Base-by-base conservation (phyloP, 2,329 filamentous ascomycete genomes). In the Aaosphaeria pasadenensis region DNA sequence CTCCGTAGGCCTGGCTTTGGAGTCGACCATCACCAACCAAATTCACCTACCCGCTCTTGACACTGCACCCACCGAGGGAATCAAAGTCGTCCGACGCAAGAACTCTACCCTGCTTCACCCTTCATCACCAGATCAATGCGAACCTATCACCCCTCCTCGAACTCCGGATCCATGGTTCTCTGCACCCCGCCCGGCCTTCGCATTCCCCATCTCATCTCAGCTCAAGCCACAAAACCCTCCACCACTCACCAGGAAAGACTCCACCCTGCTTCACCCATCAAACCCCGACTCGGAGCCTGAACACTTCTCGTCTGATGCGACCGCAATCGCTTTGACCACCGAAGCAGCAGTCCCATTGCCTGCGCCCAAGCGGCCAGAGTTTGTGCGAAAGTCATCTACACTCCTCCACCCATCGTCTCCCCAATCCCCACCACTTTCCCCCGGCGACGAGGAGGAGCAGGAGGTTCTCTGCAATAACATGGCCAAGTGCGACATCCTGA, bases 211-310 rank as follows among this genome's bases (percentile, higher is more conserved):
- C 7, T 36, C 33, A n/a, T 36, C 33, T n/a, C 7, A 36, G n/a
- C 33, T 36, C 33, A 36, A 36, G 33, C 6, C 17, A 6, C n/a
- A 7, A 40, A 32, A 17, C 9, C 28, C 39, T 6, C 9, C 9
- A 11, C 41, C 42, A 4, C 39, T 30, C 13, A 24, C 17, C 17
- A 39, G 48, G 17, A 50, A 50, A 40, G 42, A 31, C 28, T 50
- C 48, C 4, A 58, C 59, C 9, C 58, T 61, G 5, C 50, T 63
- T 5, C 59, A 61, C 43, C 59, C 59, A 7, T 62, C 59, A 5
- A 42, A 50, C 9, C 57, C 57, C 28, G 49, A 43, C 38, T 29
- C 44, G 43, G 48, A 54, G 28, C 33, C 30, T 29, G 44, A 32
- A 5, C 5, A 24, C 17, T 24, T 24, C 17, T 24, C 17, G 3